phyloP scores from a whole-genome alignment of 176 grass and related monocot genomes.

The Ananas comosus region DNA sequence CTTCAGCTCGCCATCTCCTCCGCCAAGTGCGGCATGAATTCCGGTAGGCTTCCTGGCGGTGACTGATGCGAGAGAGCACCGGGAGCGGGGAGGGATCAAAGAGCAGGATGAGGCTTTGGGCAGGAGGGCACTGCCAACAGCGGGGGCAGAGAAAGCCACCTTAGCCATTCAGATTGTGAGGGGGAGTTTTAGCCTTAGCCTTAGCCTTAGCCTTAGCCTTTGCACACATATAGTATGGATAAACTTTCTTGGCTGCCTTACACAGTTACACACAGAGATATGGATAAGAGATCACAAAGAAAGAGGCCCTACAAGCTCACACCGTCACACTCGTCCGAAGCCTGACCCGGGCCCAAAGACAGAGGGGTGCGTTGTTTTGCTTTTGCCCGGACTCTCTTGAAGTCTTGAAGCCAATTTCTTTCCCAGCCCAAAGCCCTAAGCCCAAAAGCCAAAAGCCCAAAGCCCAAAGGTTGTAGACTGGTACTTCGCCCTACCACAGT shows the following conservation, averaged over 20 bases:
- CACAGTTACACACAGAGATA: neutral
- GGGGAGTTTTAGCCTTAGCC: neutral
- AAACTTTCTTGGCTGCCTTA: neutral
- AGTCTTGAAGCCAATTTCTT: conserved; percentile 12
- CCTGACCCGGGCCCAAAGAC: too few relatives aligned
- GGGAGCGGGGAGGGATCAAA: neutral
- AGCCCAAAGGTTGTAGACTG: neutral
- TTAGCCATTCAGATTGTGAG: conserved; percentile 25
- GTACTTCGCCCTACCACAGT: too few relatives aligned
- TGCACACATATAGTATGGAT: neutral
- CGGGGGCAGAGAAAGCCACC: conserved; percentile 23
- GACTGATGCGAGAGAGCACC: neutral
- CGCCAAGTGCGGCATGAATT: conserved; percentile 41
- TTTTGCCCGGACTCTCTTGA: neutral
- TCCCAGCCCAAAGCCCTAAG: conserved; percentile 19
- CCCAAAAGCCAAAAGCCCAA: neutral
- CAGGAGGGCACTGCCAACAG: conserved; percentile 18
- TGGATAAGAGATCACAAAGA: neutral
- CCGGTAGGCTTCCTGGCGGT: conserved; percentile 24
- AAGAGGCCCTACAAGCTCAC: conserved; percentile 14
- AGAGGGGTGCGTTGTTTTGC: neutral
- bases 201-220: neutral
- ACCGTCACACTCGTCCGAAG: neutral
- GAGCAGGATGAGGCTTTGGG: neutral
- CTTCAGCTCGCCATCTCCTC: conserved; percentile 62